These are phyloP conservation scores for Pholiota conissans DNA, from an alignment of 768 basidiomycete species.

Conservation along the genomic window DNA sequence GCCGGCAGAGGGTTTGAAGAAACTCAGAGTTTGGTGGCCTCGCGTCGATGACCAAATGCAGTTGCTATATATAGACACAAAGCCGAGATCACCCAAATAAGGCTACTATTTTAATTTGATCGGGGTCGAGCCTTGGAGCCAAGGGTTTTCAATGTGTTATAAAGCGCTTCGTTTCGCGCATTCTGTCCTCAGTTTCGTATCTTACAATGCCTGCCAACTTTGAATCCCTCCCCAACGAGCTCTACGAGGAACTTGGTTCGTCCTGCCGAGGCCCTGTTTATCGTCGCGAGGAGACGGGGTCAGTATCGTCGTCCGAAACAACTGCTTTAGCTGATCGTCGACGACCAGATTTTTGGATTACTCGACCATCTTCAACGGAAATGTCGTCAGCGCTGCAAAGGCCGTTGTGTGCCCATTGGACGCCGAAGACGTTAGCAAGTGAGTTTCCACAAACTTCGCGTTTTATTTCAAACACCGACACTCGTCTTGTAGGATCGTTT, in stretches of 20 bases:
- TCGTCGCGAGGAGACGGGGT: slow-evolving; percentile 44
- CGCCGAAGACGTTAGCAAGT: slow-evolving; percentile 83
- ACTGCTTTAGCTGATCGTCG: background rate
- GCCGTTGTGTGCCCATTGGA: slow-evolving; percentile 75
- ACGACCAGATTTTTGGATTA: slow-evolving; percentile 44
- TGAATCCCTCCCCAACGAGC: slow-evolving; percentile 28
- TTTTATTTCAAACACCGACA: background rate
- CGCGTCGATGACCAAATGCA: background rate
- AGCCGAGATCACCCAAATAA: background rate
- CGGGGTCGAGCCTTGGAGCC: background rate
- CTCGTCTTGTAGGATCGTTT: slow-evolving; percentile 48
- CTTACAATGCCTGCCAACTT: slow-evolving; percentile 15
- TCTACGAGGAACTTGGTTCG: slow-evolving; percentile 46
- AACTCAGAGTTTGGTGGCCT: background rate
- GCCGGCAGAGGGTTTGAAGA: background rate
- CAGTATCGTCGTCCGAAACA: background rate
- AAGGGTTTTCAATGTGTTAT: background rate
- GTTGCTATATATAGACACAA: background rate
- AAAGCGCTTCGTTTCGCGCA: background rate
- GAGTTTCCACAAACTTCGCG: slow-evolving; percentile 24
- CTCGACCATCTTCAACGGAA: slow-evolving; percentile 74
- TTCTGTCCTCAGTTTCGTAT: background rate
- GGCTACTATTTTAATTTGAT: background rate
- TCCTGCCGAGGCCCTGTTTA: slow-evolving; percentile 49
- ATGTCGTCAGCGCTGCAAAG: slow-evolving; percentile 57